These are phyloP conservation scores for Hordeum pubiflorum DNA, from an alignment of 202 grass and related monocot genomes.

Conservation along the genomic window DNA sequence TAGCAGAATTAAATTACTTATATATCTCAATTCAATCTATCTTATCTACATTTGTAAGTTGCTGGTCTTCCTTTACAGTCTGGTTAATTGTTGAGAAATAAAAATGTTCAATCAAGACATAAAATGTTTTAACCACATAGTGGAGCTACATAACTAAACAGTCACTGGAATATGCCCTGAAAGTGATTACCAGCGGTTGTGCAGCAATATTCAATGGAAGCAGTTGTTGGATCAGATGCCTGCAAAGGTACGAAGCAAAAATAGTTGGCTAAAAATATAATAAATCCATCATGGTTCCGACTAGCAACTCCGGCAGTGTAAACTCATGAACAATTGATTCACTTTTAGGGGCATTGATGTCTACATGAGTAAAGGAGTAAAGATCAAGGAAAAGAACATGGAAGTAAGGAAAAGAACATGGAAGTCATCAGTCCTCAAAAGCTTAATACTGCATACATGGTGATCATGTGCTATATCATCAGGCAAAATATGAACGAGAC, in stretches of 20 bases:
- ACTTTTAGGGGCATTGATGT: background rate
- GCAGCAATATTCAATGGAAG: conserved; percentile 84
- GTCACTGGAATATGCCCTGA: background rate
- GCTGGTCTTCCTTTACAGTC: background rate
- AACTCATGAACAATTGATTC: background rate
- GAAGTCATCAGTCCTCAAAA: background rate
- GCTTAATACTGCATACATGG: background rate
- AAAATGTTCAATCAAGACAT: background rate
- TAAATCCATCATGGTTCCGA: background rate
- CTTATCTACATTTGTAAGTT: background rate
- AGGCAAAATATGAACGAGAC: background rate
- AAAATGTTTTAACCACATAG: background rate
- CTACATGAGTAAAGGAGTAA: background rate
- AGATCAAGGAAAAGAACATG: background rate
- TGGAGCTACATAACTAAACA: background rate
- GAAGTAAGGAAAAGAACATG: background rate
- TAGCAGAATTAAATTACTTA: background rate
- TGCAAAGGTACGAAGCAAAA: conserved; percentile 27
- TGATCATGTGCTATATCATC: background rate
- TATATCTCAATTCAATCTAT: background rate
- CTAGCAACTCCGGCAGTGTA: background rate
- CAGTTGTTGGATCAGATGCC: conserved; percentile 73
- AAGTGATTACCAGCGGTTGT: conserved; percentile 57
- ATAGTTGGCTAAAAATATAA: conserved; percentile 3
- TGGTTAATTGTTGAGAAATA: background rate